Conservation (phyloP, 495 filamentous ascomycete species). For the Evansstolkia leycettana region DNA sequence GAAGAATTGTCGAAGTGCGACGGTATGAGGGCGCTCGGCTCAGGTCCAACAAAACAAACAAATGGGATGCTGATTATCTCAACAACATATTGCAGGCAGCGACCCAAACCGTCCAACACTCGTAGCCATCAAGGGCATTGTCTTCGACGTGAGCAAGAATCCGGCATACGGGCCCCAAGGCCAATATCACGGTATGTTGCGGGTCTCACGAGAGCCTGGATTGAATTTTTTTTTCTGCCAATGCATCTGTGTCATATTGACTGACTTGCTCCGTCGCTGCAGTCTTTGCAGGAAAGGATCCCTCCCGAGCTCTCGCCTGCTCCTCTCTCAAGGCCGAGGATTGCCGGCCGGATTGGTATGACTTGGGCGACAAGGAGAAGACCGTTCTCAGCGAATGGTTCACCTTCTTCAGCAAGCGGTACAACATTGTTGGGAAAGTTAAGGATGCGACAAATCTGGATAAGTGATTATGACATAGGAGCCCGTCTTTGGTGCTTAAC, state of each 20-base stretch:
- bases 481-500: too few relatives aligned
- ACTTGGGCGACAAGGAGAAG: slow-evolving; percentile 81
- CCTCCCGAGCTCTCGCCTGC: slow-evolving; percentile 74
- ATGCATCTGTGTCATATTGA: neutral
- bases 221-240: neutral
- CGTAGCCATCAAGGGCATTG: slow-evolving; percentile 90
- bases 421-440: slow-evolving; percentile 82
- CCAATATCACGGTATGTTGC: slow-evolving; percentile 63
- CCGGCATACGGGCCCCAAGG: slow-evolving; percentile 72
- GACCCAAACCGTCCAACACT: slow-evolving; percentile 61
- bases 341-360: slow-evolving; percentile 70
- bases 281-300: slow-evolving; percentile 95
- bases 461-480: too few relatives aligned
- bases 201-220: slow-evolving; percentile 4
- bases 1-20: slow-evolving; percentile 71
- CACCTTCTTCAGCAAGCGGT: slow-evolving; percentile 91
- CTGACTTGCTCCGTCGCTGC: too few relatives aligned
- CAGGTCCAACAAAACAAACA: neutral
- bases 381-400: slow-evolving; percentile 78
- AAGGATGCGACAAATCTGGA: slow-evolving; percentile 28
- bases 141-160: slow-evolving; percentile 90
- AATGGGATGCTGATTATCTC: neutral
- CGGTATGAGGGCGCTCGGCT: slow-evolving; percentile 41
- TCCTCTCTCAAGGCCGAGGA: slow-evolving; percentile 83
- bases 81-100: slow-evolving; percentile 25